phyloP scores from a whole-genome alignment of 1,284 basidiomycete genomes.

The Boletellus deceptivus region DNA sequence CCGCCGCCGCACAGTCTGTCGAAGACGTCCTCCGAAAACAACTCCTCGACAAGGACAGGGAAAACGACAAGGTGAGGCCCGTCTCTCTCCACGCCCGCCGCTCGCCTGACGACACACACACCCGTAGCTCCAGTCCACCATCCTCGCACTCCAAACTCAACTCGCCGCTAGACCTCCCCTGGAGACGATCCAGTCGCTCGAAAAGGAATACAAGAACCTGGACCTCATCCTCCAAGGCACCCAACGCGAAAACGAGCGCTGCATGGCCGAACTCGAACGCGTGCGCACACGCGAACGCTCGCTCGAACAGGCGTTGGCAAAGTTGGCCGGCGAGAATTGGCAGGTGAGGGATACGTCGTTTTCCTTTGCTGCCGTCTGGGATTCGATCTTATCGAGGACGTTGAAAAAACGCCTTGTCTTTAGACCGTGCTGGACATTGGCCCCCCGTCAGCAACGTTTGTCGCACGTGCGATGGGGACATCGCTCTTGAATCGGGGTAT shows the following conservation, averaged over 20 bases:
- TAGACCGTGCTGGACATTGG: constrained; percentile 53
- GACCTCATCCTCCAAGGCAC: constrained; percentile 72
- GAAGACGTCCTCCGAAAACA: constrained; percentile 64
- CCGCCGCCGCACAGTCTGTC: constrained; percentile 21
- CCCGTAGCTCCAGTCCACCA: constrained; percentile 54
- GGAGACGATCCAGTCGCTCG: constrained; percentile 58
- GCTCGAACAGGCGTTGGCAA: constrained; percentile 67
- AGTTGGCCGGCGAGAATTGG: constrained; percentile 72
- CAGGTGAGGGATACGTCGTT: constrained; percentile 44
- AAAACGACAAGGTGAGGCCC: constrained; percentile 59
- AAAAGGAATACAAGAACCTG: constrained; percentile 68
- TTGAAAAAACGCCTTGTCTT: background rate
- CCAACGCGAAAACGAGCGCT: constrained; percentile 74
- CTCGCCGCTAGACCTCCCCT: constrained; percentile 62
- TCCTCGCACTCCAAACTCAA: constrained; percentile 60
- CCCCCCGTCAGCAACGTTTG: constrained; percentile 32
- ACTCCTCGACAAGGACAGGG: constrained; percentile 66
- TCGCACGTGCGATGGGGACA: constrained; percentile 28
- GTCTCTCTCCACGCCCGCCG: constrained; percentile 34
- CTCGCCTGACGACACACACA: too few species aligned
- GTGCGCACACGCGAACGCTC: constrained; percentile 63
- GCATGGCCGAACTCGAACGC: constrained; percentile 73
- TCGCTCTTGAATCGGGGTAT: constrained; percentile 19
- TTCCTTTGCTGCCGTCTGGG: too few species aligned
- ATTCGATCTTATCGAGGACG: too few species aligned